Base-by-base conservation (phyloP, 2,329 filamentous ascomycete species). In the Nakataea oryzae region DNA sequence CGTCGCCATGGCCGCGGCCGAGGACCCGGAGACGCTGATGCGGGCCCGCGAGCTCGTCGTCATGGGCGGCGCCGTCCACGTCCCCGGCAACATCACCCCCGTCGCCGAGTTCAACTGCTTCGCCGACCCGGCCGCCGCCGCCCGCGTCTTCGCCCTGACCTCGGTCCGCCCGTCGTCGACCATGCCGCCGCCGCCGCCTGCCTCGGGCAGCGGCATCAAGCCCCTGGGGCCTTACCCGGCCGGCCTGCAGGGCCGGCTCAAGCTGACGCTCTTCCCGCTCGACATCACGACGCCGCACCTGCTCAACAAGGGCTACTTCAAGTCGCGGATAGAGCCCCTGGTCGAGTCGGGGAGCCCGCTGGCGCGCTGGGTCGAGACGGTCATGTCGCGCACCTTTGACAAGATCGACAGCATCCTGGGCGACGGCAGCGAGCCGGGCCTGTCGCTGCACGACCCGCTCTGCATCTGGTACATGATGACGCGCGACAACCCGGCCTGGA, bases 101-200 rank as follows among this genome's bases (percentile, higher is more conserved):
- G 84, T 88, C 14, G 91, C 90, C 65, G 95, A 99, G 73, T 99
- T 99, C 83, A 99, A 99, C 78, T 89, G 89, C 63, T 96, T 91
- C 70, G 93, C 95, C 63, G 96, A 99, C 72, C 81, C 89, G 26
- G 82, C 90, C 54, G 89, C 90, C 30, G 85, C 89, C 0, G 90
- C 90, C 13, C 82, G 89, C 17, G 83, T 95, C 24, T 93, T 88
- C 70, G 89, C 90, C 8, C 78, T 95, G 65, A 92, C 90, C 0
- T 91, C 89, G 1, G 83, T 81, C 7, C 85, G 78, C 41, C 95
- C 95, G 0, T 75, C 81, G 14, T 89, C 87, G 3, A 97, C 92
- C 4, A 90, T 97, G 82, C 92, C 95, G 1, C 85, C 87, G 7
- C 50, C 21, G 8, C 59, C 12, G 9, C 30, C 50, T 3, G 3